Conservation (phyloP, 192 early-diverging fungal species). For the Phlyctochytrium bullatum region DNA sequence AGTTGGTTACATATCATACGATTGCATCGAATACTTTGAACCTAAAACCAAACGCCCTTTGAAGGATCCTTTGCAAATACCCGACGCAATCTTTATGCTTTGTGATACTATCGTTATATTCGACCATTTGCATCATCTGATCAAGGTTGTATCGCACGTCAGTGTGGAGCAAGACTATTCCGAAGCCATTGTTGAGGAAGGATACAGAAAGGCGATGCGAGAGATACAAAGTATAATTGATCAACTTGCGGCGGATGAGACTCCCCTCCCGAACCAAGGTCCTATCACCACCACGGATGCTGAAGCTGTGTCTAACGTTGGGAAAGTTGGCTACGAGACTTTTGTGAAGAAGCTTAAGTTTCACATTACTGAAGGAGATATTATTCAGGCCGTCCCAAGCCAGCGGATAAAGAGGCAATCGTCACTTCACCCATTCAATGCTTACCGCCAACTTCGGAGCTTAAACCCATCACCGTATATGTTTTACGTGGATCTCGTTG, state of each 20-base stretch:
- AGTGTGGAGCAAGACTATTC: slow-evolving; percentile 31
- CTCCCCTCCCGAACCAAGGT: slow-evolving; percentile 75
- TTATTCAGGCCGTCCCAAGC: slow-evolving; percentile 97
- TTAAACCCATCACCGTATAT: slow-evolving; percentile 99
- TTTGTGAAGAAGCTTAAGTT: slow-evolving; percentile 87
- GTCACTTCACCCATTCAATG: slow-evolving; percentile 94
- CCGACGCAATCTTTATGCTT: slow-evolving; percentile 91
- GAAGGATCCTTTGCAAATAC: slow-evolving; percentile 82
- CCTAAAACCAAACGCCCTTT: slow-evolving; percentile 79
- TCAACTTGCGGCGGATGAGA: slow-evolving; percentile 58
- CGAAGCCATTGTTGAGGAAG: slow-evolving; percentile 51
- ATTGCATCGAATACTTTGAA: slow-evolving; percentile 98
- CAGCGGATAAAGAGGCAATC: slow-evolving; percentile 88
- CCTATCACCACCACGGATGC: slow-evolving; percentile 54
- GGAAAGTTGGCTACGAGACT: slow-evolving; percentile 82
- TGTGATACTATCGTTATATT: slow-evolving; percentile 96
- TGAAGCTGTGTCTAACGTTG: slow-evolving; percentile 84
- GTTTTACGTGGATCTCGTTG: slow-evolving; percentile 96
- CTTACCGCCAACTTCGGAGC: slow-evolving; percentile 90
- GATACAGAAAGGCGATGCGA: slow-evolving; percentile 67
- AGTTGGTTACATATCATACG: slow-evolving; percentile 95
- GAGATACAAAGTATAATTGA: slow-evolving; percentile 68
- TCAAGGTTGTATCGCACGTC: slow-evolving; percentile 89
- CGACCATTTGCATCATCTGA: slow-evolving; percentile 87
- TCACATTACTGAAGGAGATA: slow-evolving; percentile 93